Percentiles rank a stretch among this genome's conserved stretches.
Conservation (phyloP, 768 basidiomycete genomes). For the Chalciporus pseudorubinellus region DNA sequence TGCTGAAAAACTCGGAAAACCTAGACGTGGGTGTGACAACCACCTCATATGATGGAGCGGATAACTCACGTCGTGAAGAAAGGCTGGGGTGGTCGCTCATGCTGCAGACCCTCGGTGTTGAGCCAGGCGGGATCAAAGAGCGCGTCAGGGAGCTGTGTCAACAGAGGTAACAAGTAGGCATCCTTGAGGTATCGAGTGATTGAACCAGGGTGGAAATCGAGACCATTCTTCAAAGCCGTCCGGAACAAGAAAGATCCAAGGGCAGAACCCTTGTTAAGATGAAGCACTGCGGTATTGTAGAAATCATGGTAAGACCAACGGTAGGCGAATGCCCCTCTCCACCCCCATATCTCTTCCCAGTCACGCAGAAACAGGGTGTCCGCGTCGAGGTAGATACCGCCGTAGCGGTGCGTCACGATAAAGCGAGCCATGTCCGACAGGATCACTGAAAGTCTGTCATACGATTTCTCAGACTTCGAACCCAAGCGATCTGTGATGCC, state of each 20-base stretch:
- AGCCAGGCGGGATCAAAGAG: conserved; percentile 94
- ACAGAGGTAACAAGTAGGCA: conserved; percentile 69
- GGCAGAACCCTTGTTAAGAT: conserved; percentile 85
- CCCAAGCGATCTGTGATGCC: conserved; percentile 46
- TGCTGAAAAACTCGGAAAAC: conserved; percentile 81
- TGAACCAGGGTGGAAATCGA: conserved; percentile 96
- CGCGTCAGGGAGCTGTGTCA: conserved; percentile 85
- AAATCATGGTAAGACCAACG: conserved; percentile 90
- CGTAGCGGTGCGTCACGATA: conserved; percentile 88
- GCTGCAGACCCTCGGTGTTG: conserved; percentile 85
- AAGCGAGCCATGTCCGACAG: conserved; percentile 97
- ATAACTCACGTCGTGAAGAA: conserved; percentile 74
- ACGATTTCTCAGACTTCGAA: conserved; percentile 53
- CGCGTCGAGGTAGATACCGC: conserved; percentile 92
- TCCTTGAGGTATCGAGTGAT: conserved; percentile 84
- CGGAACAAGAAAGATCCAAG: conserved; percentile 89
- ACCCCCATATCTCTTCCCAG: conserved; percentile 97
- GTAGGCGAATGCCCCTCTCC: conserved; percentile 92
- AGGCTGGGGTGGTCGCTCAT: conserved; percentile 89
- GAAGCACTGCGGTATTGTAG: conserved; percentile 92
- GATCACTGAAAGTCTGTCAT: conserved; percentile 86
- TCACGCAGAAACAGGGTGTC: conserved; percentile 91
- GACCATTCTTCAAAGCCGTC: conserved; percentile 84
- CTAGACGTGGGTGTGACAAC: conserved; percentile 36
- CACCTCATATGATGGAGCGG: not conserved